These are phyloP conservation scores for Cadophora sp. DNA, from an alignment of 2,329 filamentous ascomycete species.

Conservation along the genomic window DNA sequence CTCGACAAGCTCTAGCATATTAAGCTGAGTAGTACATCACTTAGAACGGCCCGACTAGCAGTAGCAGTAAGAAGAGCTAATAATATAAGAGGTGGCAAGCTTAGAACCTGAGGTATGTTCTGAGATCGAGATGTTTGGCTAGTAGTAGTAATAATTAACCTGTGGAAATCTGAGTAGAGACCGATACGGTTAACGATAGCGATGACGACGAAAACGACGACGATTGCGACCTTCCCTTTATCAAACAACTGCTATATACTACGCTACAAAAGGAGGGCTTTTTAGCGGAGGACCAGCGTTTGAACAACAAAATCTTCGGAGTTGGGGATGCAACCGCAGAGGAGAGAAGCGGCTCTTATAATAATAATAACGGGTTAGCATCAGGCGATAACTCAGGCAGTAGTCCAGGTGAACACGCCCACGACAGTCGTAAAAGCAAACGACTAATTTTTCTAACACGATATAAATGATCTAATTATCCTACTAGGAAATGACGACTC, in stretches of 20 bases:
- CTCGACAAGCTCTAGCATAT: slow-evolving; percentile 30
- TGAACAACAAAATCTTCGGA: slow-evolving; percentile 24
- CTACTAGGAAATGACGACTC: slow-evolving; percentile 28
- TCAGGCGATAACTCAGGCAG: slow-evolving; percentile 23
- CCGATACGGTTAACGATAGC: slow-evolving; percentile 8
- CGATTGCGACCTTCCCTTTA: slow-evolving; percentile 28
- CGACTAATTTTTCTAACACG: slow-evolving; percentile 28
- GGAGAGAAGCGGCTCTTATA: slow-evolving; percentile 19
- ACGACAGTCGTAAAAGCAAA: slow-evolving; percentile 22
- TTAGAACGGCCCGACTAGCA: slow-evolving; percentile 22
- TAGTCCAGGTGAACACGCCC: slow-evolving; percentile 25
- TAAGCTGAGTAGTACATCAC: slow-evolving; percentile 23
- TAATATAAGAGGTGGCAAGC: slow-evolving; percentile 22
- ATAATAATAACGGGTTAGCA: slow-evolving; percentile 29
- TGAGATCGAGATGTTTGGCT: slow-evolving; percentile 29
- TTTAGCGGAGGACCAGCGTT: slow-evolving; percentile 22
- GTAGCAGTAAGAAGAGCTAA: slow-evolving; percentile 25
- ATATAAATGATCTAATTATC: slow-evolving; percentile 26
- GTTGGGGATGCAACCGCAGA: slow-evolving; percentile 22
- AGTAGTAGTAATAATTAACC: slow-evolving; percentile 29
- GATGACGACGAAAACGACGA: slow-evolving; percentile 23
- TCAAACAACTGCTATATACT: slow-evolving; percentile 31
- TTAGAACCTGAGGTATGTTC: slow-evolving; percentile 31
- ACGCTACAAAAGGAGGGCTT: slow-evolving; percentile 30
- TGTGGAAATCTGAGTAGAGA: slow-evolving; percentile 26